Evolutionary conservation across 257 asterid genomes (phyloP), one percentile per base, ranked within the genome.

Genomic region (Gentiana dahurica): DNA sequence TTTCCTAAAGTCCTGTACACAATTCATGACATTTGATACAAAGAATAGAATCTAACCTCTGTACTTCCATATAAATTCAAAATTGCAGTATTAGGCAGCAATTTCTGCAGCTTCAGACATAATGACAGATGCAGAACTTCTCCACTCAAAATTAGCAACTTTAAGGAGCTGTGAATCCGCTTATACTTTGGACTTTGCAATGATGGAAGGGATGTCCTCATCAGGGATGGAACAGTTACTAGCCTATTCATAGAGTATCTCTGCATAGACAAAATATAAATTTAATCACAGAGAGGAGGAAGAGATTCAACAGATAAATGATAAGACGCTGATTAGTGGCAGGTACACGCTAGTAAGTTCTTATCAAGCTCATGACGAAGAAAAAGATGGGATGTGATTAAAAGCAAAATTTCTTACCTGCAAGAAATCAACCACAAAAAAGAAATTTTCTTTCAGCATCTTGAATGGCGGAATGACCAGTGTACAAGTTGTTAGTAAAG

Each of bases 11-110:
- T 55, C 46, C 12, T 61, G 55, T 51, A 6, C 51, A 36, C 15
- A 38, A 46, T 33, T 34, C 24, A 38, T 47, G 54, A 34, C 13
- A 36, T 39, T 60, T 38, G 12, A 47, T 53, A 35, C 45, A 58
- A 64, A 43, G 1, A 58, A 51, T 24, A 38, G 54, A 54, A 48
- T 52, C 82, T 79, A 59, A 91, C 98, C 98, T 87, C 98, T 33
- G 98, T 87, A 81, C 98, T 87, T 63, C 98, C 98, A 61, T 91
- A 91, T 61, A 87, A 68, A 78, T 91, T 91, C 75, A 87, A 79
- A 69, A 91, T 65, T 55, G 69, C 60, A 61, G 93, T 85, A 69
- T 61, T 67, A 47, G 98, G 98, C 55, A 91, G 82, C 66, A 84
- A 59, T 73, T 77, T 71, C 74, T 72, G 68, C 75, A 91, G 89